phyloP scores from a whole-genome alignment of 768 basidiomycete genomes.

The Artomyces pyxidatus region DNA sequence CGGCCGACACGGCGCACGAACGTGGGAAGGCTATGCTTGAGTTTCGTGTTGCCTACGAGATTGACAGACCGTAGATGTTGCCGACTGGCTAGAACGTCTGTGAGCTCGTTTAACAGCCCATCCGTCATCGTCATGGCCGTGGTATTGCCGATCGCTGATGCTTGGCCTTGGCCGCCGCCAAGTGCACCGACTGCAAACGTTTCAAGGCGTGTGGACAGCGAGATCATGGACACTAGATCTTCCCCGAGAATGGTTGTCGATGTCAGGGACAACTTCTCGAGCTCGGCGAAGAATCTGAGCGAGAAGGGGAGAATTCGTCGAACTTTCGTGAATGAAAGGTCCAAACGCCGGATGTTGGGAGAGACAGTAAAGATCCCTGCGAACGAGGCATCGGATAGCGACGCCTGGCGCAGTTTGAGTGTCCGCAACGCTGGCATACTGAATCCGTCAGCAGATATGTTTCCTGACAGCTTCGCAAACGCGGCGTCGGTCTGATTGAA shows the following conservation, averaged over 20 bases:
- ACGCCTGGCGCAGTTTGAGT: constrained; percentile 51
- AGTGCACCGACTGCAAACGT: constrained; percentile 53
- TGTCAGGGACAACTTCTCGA: constrained; percentile 60
- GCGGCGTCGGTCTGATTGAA: constrained; percentile 55
- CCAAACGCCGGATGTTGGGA: constrained; percentile 46
- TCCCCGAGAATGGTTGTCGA: constrained; percentile 37
- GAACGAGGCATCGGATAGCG: constrained; percentile 43
- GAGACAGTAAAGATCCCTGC: constrained; percentile 33
- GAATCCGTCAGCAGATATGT: constrained; percentile 16
- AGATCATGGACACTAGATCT: constrained; percentile 35
- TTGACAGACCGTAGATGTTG: constrained; percentile 41
- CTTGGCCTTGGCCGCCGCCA: constrained; percentile 33
- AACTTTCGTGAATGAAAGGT: constrained; percentile 56
- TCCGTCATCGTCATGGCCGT: constrained; percentile 52
- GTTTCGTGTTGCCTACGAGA: constrained; percentile 56
- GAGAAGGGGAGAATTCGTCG: constrained; percentile 27
- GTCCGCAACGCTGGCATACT: constrained; percentile 35
- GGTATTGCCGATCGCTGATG: constrained; percentile 33
- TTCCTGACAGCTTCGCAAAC: constrained; percentile 36
- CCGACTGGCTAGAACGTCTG: constrained; percentile 30
- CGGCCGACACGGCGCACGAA: constrained; percentile 49
- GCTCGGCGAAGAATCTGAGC: constrained; percentile 6
- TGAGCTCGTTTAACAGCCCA: constrained; percentile 34
- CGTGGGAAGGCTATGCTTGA: constrained; percentile 34
- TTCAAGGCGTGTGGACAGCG: constrained; percentile 32